A percentile compares a stretch with the other conserved stretches of the same genome.
Conservation (phyloP, 805 yeast species). For the Pichia heedii region DNA sequence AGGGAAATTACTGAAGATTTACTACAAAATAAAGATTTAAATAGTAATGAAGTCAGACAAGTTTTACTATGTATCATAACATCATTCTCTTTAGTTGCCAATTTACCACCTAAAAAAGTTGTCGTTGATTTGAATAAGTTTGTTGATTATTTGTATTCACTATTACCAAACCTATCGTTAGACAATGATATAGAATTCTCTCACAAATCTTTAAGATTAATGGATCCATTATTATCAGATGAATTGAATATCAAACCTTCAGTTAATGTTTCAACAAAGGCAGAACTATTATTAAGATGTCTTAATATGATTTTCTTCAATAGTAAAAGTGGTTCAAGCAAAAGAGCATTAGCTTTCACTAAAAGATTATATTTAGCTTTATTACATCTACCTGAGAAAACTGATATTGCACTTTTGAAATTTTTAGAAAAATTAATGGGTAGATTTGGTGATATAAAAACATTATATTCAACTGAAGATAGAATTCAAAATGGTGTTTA, state of each 20-base stretch:
- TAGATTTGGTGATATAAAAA: constrained; percentile 61
- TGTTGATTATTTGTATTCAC: constrained; percentile 61
- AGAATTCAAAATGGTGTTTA: constrained; percentile 74
- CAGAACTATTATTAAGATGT: constrained; percentile 71
- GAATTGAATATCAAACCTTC: constrained; percentile 42
- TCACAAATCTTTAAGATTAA: constrained; percentile 67
- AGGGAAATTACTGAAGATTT: constrained; percentile 62
- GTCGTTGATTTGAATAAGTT: constrained; percentile 77
- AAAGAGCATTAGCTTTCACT: constrained; percentile 71
- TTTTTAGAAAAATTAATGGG: constrained; percentile 69
- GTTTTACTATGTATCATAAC: constrained; percentile 78
- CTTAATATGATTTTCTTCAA: constrained; percentile 77
- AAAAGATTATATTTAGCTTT: constrained; percentile 64
- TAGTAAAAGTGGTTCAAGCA: constrained; percentile 55
- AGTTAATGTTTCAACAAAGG: constrained; percentile 81
- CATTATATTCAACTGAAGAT: constrained; percentile 83
- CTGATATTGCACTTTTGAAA: constrained; percentile 67
- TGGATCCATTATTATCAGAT: constrained; percentile 57
- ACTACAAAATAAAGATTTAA: constrained; percentile 34
- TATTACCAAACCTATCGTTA: constrained; percentile 58
- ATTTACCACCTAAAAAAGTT: constrained; percentile 62
- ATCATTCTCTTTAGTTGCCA: constrained; percentile 76
- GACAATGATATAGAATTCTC: constrained; percentile 84
- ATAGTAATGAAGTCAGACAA: constrained; percentile 52
- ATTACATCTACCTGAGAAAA: constrained; percentile 80